Base-by-base conservation (phyloP, 805 yeast species). In the Kodamaea lidongshanica region DNA sequence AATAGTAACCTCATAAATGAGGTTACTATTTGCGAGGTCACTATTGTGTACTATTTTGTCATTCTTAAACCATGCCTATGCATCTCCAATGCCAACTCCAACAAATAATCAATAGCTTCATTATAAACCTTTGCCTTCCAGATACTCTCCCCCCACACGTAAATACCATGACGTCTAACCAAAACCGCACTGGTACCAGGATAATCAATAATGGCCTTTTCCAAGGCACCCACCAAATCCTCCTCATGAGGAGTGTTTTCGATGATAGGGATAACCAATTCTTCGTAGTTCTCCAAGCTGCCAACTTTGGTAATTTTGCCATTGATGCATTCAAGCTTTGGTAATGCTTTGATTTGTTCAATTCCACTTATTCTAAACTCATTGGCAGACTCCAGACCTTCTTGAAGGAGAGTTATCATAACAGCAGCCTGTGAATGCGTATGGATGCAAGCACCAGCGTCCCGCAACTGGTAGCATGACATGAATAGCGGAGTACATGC, bases 81-180 rank as follows among this genome's bases (percentile, higher is more conserved):
- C 95, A 87, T 83, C 50, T 81, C 81, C 20, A 88, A 72, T 1
- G 92, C 95, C 41, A 88, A 56, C 40, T 84, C 95, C 46, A 89
- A 63, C 39, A 89, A 58, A 51, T 88, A 89, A 48, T 89, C 96
- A 37, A 89, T 75, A 11, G 96, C 94, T 56, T 89, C 97, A 51
- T 87, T 87, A 53, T 82, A 81, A 9, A 89, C 72, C 57, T 89
- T 89, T 28, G 96, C 96, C 57, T 88, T 86, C 83, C 94, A 82
- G 8, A 85, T 83, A 15, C 71, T 75, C 44, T 80, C 85, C 14
- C 96, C 96, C 96, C 96, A 89, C n/a, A 87, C 95, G 51, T 79
- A 89, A 25, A 89, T 79, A 1, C 97, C 97, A 50, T 89, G 97
- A 48, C 96, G 69, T 55, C 95, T 73, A 5, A 89, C 96, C 31